phyloP scores from a whole-genome alignment of 1,284 basidiomycete genomes.

The Inonotus hispidus region DNA sequence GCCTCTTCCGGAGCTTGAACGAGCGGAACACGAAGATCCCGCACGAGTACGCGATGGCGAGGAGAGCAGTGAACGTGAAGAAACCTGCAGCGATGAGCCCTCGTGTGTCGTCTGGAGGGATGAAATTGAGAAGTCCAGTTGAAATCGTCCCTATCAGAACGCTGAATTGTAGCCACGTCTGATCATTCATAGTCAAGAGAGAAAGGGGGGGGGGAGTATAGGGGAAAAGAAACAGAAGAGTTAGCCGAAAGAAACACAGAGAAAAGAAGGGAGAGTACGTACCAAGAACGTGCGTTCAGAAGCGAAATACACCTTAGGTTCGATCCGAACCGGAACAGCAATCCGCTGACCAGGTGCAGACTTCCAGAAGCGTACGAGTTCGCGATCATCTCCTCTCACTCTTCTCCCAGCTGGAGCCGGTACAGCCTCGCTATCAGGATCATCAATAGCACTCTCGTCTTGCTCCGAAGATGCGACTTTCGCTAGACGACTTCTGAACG shows the following conservation, averaged over 20 bases:
- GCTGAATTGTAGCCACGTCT: slow-evolving; percentile 94
- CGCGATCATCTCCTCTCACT: slow-evolving; percentile 39
- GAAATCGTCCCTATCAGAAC: slow-evolving; percentile 88
- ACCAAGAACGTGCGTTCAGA: slow-evolving; percentile 90
- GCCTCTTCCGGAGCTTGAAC: slow-evolving; percentile 64
- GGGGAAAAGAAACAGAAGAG: slow-evolving; percentile 1
- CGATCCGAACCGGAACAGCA: slow-evolving; percentile 87
- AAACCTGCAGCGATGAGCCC: slow-evolving; percentile 82
- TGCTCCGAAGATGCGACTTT: slow-evolving; percentile 25
- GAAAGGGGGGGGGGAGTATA: background rate
- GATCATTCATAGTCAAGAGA: background rate
- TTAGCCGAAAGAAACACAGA: background rate
- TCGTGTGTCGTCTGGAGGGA: slow-evolving; percentile 64
- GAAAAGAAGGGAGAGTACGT: slow-evolving; percentile 28
- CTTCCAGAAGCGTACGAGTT: slow-evolving; percentile 68
- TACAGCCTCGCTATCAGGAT: slow-evolving; percentile 30
- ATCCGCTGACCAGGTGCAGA: slow-evolving; percentile 89
- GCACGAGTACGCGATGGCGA: slow-evolving; percentile 86
- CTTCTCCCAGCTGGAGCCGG: slow-evolving; percentile 23
- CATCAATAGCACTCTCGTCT: slow-evolving; percentile 21
- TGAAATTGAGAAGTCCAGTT: slow-evolving; percentile 87
- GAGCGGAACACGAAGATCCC: slow-evolving; percentile 88
- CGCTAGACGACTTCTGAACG: slow-evolving; percentile 58
- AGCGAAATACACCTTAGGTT: slow-evolving; percentile 98
- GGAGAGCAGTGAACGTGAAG: slow-evolving; percentile 88